These are phyloP conservation scores for Melaleuca quinquenervia DNA, from an alignment of 345 rosid species.

Conservation along the genomic window DNA sequence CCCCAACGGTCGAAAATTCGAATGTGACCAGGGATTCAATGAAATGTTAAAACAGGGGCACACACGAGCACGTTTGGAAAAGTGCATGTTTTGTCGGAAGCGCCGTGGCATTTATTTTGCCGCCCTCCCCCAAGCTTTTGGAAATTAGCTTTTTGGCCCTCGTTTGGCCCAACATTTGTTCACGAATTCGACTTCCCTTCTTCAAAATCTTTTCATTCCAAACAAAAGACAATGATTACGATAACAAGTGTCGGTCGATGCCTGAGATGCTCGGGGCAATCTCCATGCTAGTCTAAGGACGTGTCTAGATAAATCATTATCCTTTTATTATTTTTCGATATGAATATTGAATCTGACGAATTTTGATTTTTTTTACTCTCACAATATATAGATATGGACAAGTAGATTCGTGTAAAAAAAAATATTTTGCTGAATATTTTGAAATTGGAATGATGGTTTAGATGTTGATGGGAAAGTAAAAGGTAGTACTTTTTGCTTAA, in stretches of 20 bases:
- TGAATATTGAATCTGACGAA: neutral
- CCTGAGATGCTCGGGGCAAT: neutral
- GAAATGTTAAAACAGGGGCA: no score
- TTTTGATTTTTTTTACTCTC: neutral
- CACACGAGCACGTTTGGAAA: neutral
- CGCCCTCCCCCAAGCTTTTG: neutral
- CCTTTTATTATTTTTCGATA: no score
- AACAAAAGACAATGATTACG: neutral
- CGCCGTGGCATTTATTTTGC: neutral
- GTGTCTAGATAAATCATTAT: neutral
- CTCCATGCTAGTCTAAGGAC: neutral
- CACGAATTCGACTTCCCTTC: neutral
- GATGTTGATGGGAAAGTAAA: neutral
- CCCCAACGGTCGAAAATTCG: conserved; percentile 56
- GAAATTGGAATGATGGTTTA: neutral
- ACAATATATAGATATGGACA: neutral
- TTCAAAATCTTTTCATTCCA: neutral
- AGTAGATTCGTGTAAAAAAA: neutral
- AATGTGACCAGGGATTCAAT: neutral
- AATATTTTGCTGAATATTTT: neutral
- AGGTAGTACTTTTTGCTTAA: neutral
- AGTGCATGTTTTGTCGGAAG: neutral
- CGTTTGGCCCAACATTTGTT: neutral
- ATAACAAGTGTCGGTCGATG: neutral
- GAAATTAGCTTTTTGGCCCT: neutral